Conservation (phyloP, 2,329 filamentous ascomycete genomes). For the Colletotrichum tabaci region DNA sequence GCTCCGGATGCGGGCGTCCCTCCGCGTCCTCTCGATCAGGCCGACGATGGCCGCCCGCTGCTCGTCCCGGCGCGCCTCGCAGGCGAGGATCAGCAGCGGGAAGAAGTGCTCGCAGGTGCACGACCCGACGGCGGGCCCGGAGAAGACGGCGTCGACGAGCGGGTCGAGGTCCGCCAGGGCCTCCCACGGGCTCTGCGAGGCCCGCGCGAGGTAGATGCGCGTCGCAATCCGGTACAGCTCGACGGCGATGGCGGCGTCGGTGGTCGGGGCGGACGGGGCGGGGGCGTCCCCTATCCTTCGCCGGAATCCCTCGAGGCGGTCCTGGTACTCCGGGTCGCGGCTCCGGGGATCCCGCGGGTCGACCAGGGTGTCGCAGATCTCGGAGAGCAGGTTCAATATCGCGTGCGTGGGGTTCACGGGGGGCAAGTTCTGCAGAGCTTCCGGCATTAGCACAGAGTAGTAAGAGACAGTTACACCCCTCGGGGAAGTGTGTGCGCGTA, state of each 20-base stretch:
- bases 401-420: constrained; percentile 7
- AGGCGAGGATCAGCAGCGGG: constrained; percentile 53
- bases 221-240: constrained; percentile 23
- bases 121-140: constrained; percentile 43
- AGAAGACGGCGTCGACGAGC: constrained; percentile 12
- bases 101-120: constrained; percentile 52
- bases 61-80: constrained; percentile 53
- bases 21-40: constrained; percentile 49
- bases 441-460: background rate
- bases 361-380: constrained; percentile 15
- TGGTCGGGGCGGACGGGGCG: background rate
- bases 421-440: background rate
- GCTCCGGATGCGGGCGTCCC: constrained; percentile 44
- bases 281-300: background rate
- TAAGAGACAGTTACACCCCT: too few species aligned
- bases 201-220: constrained; percentile 14
- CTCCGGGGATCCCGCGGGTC: background rate
- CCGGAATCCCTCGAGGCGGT: constrained; percentile 10
- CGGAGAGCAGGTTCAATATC: constrained; percentile 24
- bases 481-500: too few species aligned
- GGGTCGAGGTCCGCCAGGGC: constrained; percentile 43
- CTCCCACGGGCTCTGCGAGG: constrained; percentile 46
- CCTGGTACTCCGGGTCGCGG: background rate
- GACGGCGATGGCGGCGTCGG: background rate
- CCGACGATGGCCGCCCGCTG: constrained; percentile 49